phyloP scores from a whole-genome alignment of 768 basidiomycete species.

The Suillus brevipes region DNA sequence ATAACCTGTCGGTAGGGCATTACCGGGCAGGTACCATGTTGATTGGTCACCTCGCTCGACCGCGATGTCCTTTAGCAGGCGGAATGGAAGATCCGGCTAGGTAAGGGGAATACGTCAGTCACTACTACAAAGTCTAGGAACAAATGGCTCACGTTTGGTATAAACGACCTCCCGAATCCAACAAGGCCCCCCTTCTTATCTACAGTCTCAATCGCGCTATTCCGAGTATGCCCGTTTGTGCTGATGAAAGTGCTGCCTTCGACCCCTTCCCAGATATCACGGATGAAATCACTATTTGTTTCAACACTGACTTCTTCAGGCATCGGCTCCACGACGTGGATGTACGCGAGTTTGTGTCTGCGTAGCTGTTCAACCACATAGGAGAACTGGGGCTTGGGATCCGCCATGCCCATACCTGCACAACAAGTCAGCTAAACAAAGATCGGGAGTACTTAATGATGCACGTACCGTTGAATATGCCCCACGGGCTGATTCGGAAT shows the following conservation, averaged over 20 bases:
- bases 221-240: conserved; percentile 46
- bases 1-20: conserved; percentile 29
- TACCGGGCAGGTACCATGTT: conserved; percentile 27
- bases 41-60: conserved; percentile 20
- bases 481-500: conserved; percentile 62
- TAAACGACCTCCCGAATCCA: conserved; percentile 39
- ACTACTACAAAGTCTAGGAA: not conserved
- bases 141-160: conserved; percentile 37
- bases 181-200: conserved; percentile 35
- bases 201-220: conserved; percentile 38
- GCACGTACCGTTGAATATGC: conserved; percentile 16
- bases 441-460: not conserved
- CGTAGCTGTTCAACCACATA: conserved; percentile 46
- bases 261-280: conserved; percentile 41
- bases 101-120: not conserved
- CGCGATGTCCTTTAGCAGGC: conserved; percentile 23
- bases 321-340: conserved; percentile 50
- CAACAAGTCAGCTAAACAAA: conserved; percentile 16
- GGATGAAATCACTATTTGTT: conserved; percentile 43
- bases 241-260: conserved; percentile 39
- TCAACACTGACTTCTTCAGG: conserved; percentile 13
- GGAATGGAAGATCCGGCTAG: conserved; percentile 35
- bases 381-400: conserved; percentile 56
- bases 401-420: conserved; percentile 51
- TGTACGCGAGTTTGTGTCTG: conserved; percentile 46